Evolutionary conservation across 2,329 filamentous ascomycete genomes (phyloP), one percentile per base, ranked within the genome.

Genomic region (Arachnomyces sp.): DNA sequence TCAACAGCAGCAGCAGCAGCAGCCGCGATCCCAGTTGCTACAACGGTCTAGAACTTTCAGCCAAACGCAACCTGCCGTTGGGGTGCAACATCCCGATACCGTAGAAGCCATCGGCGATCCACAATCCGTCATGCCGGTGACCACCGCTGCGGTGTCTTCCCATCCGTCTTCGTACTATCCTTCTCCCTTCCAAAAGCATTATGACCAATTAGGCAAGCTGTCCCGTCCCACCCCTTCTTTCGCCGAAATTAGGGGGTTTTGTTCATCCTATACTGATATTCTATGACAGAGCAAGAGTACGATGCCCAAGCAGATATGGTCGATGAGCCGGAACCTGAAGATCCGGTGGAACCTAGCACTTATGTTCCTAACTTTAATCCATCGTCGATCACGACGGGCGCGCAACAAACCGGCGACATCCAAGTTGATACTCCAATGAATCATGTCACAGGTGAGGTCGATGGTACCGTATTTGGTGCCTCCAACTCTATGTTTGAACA

Each of bases 171-270:
- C 66, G 39, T 94, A 84, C 66, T 95, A 94, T 60, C 80, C 85
- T 36, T 84, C 86, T 43, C 84, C 86, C 13, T 95, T 94, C 67
- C 87, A 93, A 59, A 92, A 85, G 62, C 90, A 95, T 63, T 89
- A 93, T 66, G 86, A 93, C 65, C 87, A 95, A 73, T 79, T 96
- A 64, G 90, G 90, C 84, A 87, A 85, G 88, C 73, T 75, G 58
- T 64, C 75, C 73, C 71, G 55, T 64, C 67, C 67, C 65, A 57
- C 62, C 60, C 54, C 56, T 55, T 52, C 46, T 55, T 60, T 60
- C 54, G 66, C 38, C 36, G 57, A 49, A 54, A 56, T 54, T 57
- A 73, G 73, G 70, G 73, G 75, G 68, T 72, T 77, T 61, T 79
- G 74, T 75, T 71, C 73, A 73, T 80, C 73, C 74, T 78, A 80